Evolutionary conservation across 768 basidiomycete genomes (phyloP), one percentile per base, ranked within the genome.

Genomic region (Suillus subaureus): DNA sequence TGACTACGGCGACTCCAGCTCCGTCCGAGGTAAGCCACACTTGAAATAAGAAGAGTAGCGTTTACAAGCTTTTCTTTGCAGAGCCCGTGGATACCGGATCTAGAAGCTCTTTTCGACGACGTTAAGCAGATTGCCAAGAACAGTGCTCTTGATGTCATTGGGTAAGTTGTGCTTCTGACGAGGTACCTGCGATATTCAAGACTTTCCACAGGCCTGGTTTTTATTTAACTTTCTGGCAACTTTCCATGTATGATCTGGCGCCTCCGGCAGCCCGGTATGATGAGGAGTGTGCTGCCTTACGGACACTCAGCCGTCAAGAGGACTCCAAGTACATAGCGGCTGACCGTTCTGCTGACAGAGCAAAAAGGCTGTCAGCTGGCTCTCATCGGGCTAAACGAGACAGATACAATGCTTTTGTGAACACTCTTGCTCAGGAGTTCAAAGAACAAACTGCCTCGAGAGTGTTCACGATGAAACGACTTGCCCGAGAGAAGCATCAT

Each of bases 161-260:
- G 92, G 90, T 96, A 76, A 62, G 90, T 75, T 26, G 42, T 42
- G 12, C 57, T 64, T 37, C 57, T 61, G 45, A 47, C 61, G 61
- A 18, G 28, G 61, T 63, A 43, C 61, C 64, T 63, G 23, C 69
- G 28, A 58, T 68, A 62, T 61, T 65, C 47, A 43, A 54, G 18
- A n/a, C 28, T 15, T 63, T 52, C 33, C 69, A 97, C 69, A 97
- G 97, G 4, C 90, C 95, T 35, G 92, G 89, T 3, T 99, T 99
- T 79, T 98, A 96, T 72, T 78, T 93, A 55, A 95, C 96, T 3
- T 99, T 98, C 79, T 99, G 97, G 97, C 96, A 98, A 75, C 78
- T 99, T 61, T 91, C 94, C 1, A 91, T 92, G 40, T 93, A 95
- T 71, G 97, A 99, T 76, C 83, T 99, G 40, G 79, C 87, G 1